These are phyloP conservation scores for Corchorus olitorius DNA, from an alignment of 345 rosid species.

Conservation along the genomic window DNA sequence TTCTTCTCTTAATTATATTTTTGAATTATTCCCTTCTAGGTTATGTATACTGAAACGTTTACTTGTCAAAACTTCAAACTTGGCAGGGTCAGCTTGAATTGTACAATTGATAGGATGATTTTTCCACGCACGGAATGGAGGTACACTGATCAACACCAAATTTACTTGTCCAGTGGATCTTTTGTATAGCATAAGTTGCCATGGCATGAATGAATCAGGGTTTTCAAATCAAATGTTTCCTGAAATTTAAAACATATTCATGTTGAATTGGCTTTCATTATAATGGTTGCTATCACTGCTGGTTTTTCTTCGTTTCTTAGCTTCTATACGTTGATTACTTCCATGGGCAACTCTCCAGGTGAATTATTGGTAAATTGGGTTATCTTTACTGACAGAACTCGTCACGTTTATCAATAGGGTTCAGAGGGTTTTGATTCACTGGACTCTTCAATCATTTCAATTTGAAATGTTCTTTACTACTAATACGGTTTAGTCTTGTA, in stretches of 20 bases:
- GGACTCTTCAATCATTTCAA: too few relatives aligned
- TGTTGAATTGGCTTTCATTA: slow-evolving; percentile 1
- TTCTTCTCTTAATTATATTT: not conserved
- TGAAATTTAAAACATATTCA: not conserved
- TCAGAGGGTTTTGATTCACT: too few relatives aligned
- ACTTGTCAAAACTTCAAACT: not conserved
- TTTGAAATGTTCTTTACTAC: too few relatives aligned
- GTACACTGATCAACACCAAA: not conserved
- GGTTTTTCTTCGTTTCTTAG: not conserved
- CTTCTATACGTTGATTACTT: not conserved
- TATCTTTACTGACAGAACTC: not conserved
- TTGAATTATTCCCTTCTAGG: not conserved
- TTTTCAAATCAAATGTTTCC: slow-evolving; percentile 4
- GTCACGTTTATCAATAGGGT: not conserved
- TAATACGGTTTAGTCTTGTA: too few relatives aligned
- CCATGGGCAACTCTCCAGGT: not conserved
- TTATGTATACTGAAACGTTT: not conserved
- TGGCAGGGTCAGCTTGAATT: slow-evolving; percentile 14
- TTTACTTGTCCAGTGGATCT: not conserved
- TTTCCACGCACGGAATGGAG: not conserved
- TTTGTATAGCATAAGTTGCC: slow-evolving; percentile 13
- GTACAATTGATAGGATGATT: not conserved
- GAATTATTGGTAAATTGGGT: not conserved
- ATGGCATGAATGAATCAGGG: not conserved
- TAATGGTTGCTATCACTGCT: not conserved